Evolutionary conservation across 2,329 filamentous ascomycete genomes (phyloP), one percentile per base, ranked within the genome.

Genomic region (Periconia sp.): DNA sequence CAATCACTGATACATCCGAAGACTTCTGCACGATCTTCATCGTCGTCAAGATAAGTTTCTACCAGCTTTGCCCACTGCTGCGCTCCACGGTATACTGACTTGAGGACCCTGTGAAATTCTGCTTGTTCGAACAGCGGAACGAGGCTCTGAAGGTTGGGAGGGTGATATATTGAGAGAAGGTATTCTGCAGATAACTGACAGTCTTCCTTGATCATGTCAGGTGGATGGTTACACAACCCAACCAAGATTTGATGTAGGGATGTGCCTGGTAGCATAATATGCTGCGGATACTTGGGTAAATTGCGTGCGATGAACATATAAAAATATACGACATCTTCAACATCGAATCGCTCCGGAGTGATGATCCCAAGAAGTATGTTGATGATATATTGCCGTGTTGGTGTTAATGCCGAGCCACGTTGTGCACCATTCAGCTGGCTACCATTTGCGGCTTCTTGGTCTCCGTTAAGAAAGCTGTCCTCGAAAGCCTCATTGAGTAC

Each of bases 221-320:
- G 87, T 0, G 92, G 92, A 62, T 92, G 96, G 55, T 87, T 84
- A 77, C 94, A 99, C 5, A 99, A 81, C 2, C 92, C 89, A 37
- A 85, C 80, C 23, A 99, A 81, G 10, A 97, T 87, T 54, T 86
- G 87, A 54, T 92, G 90, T 1, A 99, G 80, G 1, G 90, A 89
- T 2, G 90, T 92, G 17, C 92, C 94, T 0, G 93, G 90, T 45
- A 99, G 85, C 11, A 97, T 83, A 47, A 99, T 87, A 66, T 97
- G 97, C 70, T 97, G 93, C 1, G 92, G 92, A 67, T 96, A 99
- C 72, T 99, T 99, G 3, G 95, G 91, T 47, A 99, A 77, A 69
- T 96, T 99, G 52, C 94, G 86, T 17, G 94, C 93, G 69, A 99
- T 89, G 68, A 99, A 99, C 92, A 99, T 99, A 74, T 99, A 92